Conservation (phyloP, 2,329 filamentous ascomycete genomes). For the Cercospora sp. region DNA sequence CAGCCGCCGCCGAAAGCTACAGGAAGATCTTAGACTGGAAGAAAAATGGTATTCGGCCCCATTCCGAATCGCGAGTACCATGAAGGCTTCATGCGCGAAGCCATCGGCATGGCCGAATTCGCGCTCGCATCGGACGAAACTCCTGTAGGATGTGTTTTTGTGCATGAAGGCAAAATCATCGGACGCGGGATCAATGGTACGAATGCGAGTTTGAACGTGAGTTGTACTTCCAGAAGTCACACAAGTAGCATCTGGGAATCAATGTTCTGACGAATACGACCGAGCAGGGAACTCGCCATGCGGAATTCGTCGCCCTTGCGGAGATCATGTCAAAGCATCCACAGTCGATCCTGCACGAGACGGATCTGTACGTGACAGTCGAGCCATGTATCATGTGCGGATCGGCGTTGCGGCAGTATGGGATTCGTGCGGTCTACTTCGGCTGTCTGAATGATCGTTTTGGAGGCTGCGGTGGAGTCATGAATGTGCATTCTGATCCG, state of each 20-base stretch:
- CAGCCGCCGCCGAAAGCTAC: not conserved
- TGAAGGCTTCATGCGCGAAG: conserved; percentile 76
- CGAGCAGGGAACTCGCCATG: conserved; percentile 79
- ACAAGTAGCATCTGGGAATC: not conserved
- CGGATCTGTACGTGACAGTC: conserved; percentile 90
- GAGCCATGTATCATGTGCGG: conserved; percentile 99
- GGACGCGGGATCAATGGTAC: conserved; percentile 96
- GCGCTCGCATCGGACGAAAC: conserved; percentile 87
- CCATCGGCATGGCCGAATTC: conserved; percentile 83
- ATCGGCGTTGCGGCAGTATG: conserved; percentile 82
- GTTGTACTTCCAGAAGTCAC: not conserved
- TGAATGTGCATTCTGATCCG: conserved; percentile 75
- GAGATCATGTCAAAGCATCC: conserved; percentile 65
- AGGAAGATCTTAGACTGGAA: not conserved
- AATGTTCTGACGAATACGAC: not conserved
- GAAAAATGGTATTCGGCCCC: conserved; percentile 36
- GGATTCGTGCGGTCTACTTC: conserved; percentile 87
- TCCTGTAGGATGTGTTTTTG: conserved; percentile 92
- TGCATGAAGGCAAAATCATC: conserved; percentile 75
- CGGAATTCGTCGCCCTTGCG: conserved; percentile 86
- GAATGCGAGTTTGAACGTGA: conserved; percentile 73
- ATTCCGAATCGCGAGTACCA: conserved; percentile 50
- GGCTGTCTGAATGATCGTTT: conserved; percentile 96
- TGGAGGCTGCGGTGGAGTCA: conserved; percentile 90
- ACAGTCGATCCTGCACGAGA: conserved; percentile 67